Percentiles rank a stretch among this genome's conserved stretches.
These are phyloP conservation scores for Rhynchospora tenuis DNA, from an alignment of 176 grass and related monocot genomes.

Conservation along the genomic window DNA sequence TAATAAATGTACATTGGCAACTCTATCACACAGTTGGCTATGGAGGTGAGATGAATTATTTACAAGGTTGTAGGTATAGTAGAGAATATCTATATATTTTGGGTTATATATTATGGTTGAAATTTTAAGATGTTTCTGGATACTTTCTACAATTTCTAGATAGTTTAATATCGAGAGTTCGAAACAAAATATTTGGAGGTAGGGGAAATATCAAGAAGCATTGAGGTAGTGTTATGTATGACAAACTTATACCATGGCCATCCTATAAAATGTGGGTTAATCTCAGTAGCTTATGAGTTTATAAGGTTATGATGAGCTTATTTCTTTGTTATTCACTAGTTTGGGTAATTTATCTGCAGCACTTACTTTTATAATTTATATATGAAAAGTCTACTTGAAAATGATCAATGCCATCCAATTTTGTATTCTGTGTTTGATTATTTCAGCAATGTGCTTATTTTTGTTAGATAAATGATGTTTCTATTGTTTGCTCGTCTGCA, in stretches of 20 bases:
- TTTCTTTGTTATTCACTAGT: background rate
- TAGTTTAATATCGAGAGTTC: background rate
- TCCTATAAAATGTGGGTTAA: background rate
- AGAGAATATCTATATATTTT: background rate
- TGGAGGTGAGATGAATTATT: background rate
- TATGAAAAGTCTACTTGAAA: background rate
- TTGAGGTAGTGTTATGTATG: background rate
- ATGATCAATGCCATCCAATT: background rate
- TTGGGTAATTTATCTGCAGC: background rate
- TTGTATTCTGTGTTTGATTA: background rate
- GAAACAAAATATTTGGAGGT: background rate
- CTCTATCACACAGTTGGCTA: background rate
- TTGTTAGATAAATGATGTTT: background rate
- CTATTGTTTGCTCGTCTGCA: background rate
- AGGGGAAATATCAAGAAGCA: background rate
- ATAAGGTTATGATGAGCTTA: background rate
- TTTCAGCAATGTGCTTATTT: background rate
- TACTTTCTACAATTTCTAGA: background rate
- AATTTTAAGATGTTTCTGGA: background rate
- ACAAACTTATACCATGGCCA: background rate
- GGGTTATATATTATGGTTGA: background rate
- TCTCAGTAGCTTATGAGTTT: background rate
- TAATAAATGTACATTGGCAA: background rate
- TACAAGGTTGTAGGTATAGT: background rate
- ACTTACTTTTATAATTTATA: background rate